A percentile compares a stretch with the other conserved stretches of the same genome.
These are phyloP conservation scores for Mangifera indica DNA, from an alignment of 345 rosid species.

Conservation along the genomic window DNA sequence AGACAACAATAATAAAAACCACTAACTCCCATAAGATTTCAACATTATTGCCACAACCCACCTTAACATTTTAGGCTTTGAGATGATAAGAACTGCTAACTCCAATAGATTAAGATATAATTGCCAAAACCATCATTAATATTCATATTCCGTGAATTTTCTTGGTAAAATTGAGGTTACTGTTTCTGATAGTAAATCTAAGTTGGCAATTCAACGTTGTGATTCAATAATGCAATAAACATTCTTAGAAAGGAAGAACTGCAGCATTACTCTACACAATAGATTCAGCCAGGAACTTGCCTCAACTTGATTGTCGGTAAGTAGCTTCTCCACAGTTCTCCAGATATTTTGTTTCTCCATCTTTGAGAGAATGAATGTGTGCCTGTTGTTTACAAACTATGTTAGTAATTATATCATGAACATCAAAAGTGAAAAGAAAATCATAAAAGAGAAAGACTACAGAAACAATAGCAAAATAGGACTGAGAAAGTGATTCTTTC, in stretches of 20 bases:
- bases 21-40: slow-evolving; percentile 5
- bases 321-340: slow-evolving; percentile 76
- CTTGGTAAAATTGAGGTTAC: not conserved
- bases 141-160: slow-evolving; percentile 11
- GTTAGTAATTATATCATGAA: slow-evolving; percentile 18
- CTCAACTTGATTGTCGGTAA: slow-evolving; percentile 96
- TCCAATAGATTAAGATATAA: not conserved
- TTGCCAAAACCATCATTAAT: not conserved
- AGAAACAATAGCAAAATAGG: not conserved
- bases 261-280: slow-evolving; percentile 1
- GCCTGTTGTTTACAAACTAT: slow-evolving; percentile 48
- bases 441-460: not conserved
- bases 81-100: not conserved
- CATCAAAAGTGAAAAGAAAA: not conserved
- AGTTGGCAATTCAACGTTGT: not conserved
- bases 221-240: not conserved
- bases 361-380: slow-evolving; percentile 74
- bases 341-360: slow-evolving; percentile 75
- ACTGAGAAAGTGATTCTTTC: not conserved
- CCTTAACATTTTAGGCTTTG: not conserved
- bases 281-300: slow-evolving; percentile 42
- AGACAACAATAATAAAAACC: not conserved
- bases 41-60: not conserved
- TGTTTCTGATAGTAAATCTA: not conserved
- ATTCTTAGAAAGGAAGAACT: not conserved